Base-by-base conservation (phyloP, 768 basidiomycete genomes). In the Leccinellum rugosiceps region DNA sequence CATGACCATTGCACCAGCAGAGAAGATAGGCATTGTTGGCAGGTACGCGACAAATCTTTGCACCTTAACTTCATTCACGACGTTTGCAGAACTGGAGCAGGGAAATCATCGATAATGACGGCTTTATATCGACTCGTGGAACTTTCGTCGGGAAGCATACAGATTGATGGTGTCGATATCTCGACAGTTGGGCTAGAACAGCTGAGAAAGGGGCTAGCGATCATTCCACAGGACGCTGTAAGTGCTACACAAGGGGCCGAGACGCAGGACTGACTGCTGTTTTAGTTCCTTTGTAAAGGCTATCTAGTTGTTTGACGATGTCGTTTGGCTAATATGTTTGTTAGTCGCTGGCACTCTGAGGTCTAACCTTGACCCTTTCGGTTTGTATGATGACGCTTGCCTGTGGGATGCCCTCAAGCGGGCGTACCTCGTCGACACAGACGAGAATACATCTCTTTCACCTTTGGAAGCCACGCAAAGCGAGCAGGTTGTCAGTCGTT, bases 1-100 rank as follows among this genome's bases (percentile, higher is more conserved):
- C 13, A 82, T 98, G 80, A 75, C 74, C 30, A 77, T 97, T 26
- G 69, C 74, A 0, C 83, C 83, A 0, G 89, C 90, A 5, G 94
- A 98, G 75, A 95, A 96, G 75, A 86, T 98, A 60, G 94, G 94
- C 30, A 90, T 96, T 53, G 90, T 96, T 48, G 92, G 93, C 23
- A 65, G 84, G 71, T 80, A 66, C 38, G 3, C 2, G 4, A 56
- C 11, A 19, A 47, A 43, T 30, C 3, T 31, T 72, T 59, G 38
- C 56, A 19, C 14, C 35, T 4, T 26, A n/a, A 43, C 21, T 49
- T 38, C 43, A 21, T 34, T 54, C n/a, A 50, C 41, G 31, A 55
- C 46, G 6, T 44, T 38, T 50, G 35, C 58, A 82, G 84, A 64
- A 94, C 92, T 17, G 92, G 92, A 50, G 92, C 92, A 0, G 93